Conservation (phyloP, 176 grass and related monocot genomes). For the Aechmea fasciata region DNA sequence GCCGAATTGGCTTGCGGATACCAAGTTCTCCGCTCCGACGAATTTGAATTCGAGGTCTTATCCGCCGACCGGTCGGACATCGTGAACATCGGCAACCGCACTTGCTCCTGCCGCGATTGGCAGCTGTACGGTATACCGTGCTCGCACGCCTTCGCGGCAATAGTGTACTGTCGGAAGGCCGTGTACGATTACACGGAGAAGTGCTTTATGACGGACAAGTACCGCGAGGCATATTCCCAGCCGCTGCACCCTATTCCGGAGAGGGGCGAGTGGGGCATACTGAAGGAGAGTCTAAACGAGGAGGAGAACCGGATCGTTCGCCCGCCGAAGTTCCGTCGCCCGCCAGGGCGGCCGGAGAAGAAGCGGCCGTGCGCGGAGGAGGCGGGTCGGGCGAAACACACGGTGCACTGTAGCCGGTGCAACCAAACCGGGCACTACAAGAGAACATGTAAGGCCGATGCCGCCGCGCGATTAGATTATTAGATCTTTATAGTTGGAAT, state of each 20-base stretch:
- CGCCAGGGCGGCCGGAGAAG: slow-evolving; percentile 20
- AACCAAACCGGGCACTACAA: slow-evolving; percentile 30
- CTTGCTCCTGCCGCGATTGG: slow-evolving; percentile 23
- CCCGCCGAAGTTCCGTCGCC: slow-evolving; percentile 24
- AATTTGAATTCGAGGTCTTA: slow-evolving; percentile 28
- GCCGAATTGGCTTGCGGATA: slow-evolving; percentile 5
- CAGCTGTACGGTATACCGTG: slow-evolving; percentile 23
- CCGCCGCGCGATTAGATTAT: not conserved
- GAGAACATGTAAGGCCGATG: slow-evolving; percentile 22
- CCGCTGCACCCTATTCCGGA: slow-evolving; percentile 14
- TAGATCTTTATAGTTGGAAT: not conserved
- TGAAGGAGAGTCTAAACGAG: not conserved
- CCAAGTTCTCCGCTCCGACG: slow-evolving; percentile 27
- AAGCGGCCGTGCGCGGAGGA: slow-evolving; percentile 11
- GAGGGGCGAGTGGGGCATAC: slow-evolving; percentile 10
- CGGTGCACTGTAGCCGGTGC: slow-evolving; percentile 24
- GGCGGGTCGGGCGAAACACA: slow-evolving; percentile 14
- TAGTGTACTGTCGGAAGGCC: slow-evolving; percentile 9
- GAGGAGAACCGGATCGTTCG: slow-evolving; percentile 12
- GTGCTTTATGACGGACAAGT: slow-evolving; percentile 14
- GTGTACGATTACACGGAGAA: slow-evolving; percentile 22
- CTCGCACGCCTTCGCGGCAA: slow-evolving; percentile 23
- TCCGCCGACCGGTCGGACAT: slow-evolving; percentile 18
- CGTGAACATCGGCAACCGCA: slow-evolving; percentile 21
- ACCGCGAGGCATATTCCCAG: slow-evolving; percentile 12